These are phyloP conservation scores for Triticum turgidum DNA, from an alignment of 176 grass and related monocot genomes.

Conservation along the genomic window DNA sequence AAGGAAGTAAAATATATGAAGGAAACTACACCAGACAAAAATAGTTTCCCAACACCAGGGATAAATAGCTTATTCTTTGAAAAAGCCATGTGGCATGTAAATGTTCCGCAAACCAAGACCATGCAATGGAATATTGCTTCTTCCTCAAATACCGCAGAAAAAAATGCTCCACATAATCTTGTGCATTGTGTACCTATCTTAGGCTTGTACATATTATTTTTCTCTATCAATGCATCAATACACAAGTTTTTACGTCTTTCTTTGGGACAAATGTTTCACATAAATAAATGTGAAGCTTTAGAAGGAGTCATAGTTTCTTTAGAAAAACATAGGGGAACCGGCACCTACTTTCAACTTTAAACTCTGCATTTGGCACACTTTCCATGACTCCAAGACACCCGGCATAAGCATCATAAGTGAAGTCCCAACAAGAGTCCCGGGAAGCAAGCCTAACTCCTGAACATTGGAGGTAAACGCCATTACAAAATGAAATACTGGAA, in stretches of 20 bases:
- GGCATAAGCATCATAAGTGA: constrained; percentile 97
- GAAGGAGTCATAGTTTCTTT: neutral
- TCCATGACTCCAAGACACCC: constrained; percentile 95
- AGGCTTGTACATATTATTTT: neutral
- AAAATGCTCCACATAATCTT: neutral
- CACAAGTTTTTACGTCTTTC: neutral
- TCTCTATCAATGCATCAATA: neutral
- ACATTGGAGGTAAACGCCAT: too few relatives aligned
- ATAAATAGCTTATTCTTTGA: constrained; percentile 58
- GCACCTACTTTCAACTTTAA: constrained; percentile 52
- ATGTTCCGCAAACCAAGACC: constrained; percentile 93
- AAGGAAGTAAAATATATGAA: constrained; percentile 23
- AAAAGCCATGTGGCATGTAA: constrained; percentile 85
- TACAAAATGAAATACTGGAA: too few relatives aligned
- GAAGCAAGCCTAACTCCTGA: too few relatives aligned
- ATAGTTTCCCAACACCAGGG: too few relatives aligned
- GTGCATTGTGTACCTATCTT: neutral
- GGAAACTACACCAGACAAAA: too few relatives aligned
- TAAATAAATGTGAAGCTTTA: neutral
- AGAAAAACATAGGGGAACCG: neutral
- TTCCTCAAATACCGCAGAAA: constrained; percentile 49
- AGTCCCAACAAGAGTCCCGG: constrained; percentile 53
- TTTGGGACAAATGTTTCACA: neutral
- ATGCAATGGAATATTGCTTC: constrained; percentile 66
- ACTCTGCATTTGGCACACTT: constrained; percentile 50